Conservation (phyloP, 2,329 filamentous ascomycete genomes). For the Paracorniculantispora psalliotae region DNA sequence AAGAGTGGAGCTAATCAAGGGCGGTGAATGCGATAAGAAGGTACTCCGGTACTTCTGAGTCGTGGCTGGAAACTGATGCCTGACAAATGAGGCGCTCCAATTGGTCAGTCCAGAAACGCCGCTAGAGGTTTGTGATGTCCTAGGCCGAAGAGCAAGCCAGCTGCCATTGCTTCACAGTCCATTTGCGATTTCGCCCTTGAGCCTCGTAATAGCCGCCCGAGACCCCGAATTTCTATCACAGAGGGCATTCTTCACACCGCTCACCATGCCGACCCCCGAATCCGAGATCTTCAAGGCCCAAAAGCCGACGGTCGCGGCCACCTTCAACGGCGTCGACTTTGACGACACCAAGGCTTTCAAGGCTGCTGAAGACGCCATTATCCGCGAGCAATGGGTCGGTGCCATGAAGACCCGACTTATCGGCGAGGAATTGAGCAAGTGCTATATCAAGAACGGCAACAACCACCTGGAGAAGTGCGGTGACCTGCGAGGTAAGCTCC, state of each 20-base stretch:
- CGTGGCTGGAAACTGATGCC: constrained; percentile 18
- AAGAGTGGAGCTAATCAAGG: constrained; percentile 28
- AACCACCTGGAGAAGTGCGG: constrained; percentile 89
- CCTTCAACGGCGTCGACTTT: constrained; percentile 83
- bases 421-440: constrained; percentile 77
- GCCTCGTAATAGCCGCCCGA: constrained; percentile 6
- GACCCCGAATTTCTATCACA: not conserved
- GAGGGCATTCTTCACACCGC: not conserved
- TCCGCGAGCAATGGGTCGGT: constrained; percentile 83
- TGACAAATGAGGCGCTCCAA: constrained; percentile 15
- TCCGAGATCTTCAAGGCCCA: constrained; percentile 76
- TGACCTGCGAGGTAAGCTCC: constrained; percentile 66
- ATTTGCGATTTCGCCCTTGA: not conserved
- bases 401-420: constrained; percentile 85
- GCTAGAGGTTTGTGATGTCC: constrained; percentile 13
- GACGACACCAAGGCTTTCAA: constrained; percentile 77
- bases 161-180: not conserved
- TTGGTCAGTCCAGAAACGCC: constrained; percentile 5
- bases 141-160: constrained; percentile 5
- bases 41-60: constrained; percentile 13
- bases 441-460: constrained; percentile 77
- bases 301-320: constrained; percentile 76
- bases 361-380: constrained; percentile 74
- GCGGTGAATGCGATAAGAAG: constrained; percentile 29
- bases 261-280: constrained; percentile 72